Percentiles rank a stretch among this genome's conserved stretches.
Evolutionary conservation across 371 early-diverging fungal species (phyloP).

Genomic region (Coemansia sp.): DNA sequence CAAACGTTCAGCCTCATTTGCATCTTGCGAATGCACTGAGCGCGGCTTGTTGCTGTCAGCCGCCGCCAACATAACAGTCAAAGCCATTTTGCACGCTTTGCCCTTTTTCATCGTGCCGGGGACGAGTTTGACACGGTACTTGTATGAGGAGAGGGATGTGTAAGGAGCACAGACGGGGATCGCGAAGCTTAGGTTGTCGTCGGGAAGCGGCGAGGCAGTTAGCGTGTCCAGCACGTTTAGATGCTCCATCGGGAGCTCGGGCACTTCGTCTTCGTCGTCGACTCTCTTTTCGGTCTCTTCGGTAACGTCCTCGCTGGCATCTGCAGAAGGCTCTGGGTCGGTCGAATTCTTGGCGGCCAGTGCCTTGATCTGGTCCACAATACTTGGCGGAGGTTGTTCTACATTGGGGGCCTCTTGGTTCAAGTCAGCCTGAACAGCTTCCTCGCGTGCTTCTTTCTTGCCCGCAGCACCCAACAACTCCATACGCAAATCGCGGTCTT

Average conservation of each 20-base stretch:
- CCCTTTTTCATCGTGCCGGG: slow-evolving; percentile 98
- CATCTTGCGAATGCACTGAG: slow-evolving; percentile 43
- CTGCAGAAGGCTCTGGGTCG: background rate
- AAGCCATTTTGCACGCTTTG: slow-evolving; percentile 65
- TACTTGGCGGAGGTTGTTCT: slow-evolving; percentile 12
- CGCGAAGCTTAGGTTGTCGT: slow-evolving; percentile 85
- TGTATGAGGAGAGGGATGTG: slow-evolving; percentile 79
- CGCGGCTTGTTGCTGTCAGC: slow-evolving; percentile 50
- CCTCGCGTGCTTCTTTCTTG: slow-evolving; percentile 8
- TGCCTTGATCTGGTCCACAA: slow-evolving; percentile 24
- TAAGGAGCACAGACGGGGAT: slow-evolving; percentile 98
- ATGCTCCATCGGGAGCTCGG: slow-evolving; percentile 19
- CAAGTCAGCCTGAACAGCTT: background rate
- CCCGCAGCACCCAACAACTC: slow-evolving; percentile 60
- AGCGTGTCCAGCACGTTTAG: slow-evolving; percentile 73
- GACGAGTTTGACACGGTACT: slow-evolving; percentile 92
- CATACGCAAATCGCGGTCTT: slow-evolving; percentile 81
- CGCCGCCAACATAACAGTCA: slow-evolving; percentile 57
- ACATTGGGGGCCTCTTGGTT: background rate
- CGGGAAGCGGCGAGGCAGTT: slow-evolving; percentile 71
- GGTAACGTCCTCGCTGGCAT: background rate
- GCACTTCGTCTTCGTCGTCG: slow-evolving; percentile 5
- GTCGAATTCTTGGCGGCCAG: background rate
- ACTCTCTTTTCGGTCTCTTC: slow-evolving; percentile 11
- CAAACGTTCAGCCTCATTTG: slow-evolving; percentile 28